Base-by-base conservation (phyloP, 2,329 filamentous ascomycete genomes). In the Aspergillus sp. region DNA sequence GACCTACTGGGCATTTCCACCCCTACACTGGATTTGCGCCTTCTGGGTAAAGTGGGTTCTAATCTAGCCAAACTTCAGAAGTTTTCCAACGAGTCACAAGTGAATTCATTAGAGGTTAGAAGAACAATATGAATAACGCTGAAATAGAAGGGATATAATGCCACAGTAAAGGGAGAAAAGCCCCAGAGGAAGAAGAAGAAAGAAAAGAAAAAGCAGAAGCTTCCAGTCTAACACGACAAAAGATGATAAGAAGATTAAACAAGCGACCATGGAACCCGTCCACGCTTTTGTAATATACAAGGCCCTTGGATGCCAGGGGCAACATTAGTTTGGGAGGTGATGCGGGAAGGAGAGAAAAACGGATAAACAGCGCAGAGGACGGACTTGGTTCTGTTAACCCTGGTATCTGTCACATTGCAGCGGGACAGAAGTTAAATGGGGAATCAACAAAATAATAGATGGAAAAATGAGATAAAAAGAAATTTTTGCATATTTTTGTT, bases 211-310 rank as follows among this genome's bases (percentile, higher is more conserved):
- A 52, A 24, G 55, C 55, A 57, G 54, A 57, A 57, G 36, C 42
- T 55, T 49, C 50, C 55, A 50, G 58, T 63, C 55, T 63, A 59
- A 59, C 57, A 60, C 58, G 61, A 63, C 65, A 55, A 56, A 52
- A 60, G 54, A 56, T 57, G 57, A 62, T 61, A 59, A 65, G 54
- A 57, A 54, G 61, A 50, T 56, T 58, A 55, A 59, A 67, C 52
- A 64, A 62, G 63, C 29, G 36, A 57, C 52, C 63, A 66, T 47
- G 60, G 51, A 64, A 65, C 67, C 70, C 63, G 66, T 70, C 68
- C 70, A 71, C 66, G 68, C 72, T 72, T 73, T 72, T 73, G 63
- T 74, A 73, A 68, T 74, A 69, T 73, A 74, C 69, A 73, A 47
- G 36, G n/a, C 36, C 36, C 36, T 42, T 42, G 16, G 14, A 42